Conservation (phyloP, 257 asterid genomes). For the Salvia hispanica region DNA sequence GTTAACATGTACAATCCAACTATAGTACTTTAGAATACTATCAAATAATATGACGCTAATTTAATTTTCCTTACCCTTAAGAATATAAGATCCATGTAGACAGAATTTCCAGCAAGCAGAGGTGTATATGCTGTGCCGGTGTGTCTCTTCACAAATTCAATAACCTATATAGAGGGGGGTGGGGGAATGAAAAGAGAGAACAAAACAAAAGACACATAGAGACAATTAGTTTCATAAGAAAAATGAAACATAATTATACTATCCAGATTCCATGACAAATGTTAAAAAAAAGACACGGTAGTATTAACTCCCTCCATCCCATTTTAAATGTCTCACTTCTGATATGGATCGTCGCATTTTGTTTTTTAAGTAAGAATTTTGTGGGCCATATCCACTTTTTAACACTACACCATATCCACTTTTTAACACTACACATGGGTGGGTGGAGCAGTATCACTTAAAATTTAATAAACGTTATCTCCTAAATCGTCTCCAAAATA, state of each 20-base stretch:
- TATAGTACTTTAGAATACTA: neutral
- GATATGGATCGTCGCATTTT: no score
- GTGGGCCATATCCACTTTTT: no score
- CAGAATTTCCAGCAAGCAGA: conserved; percentile 88
- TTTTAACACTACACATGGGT: no score
- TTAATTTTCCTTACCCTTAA: conserved; percentile 61
- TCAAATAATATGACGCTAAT: neutral
- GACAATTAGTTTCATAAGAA: conserved; percentile 8
- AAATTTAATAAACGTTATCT: no score
- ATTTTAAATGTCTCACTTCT: no score
- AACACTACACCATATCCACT: no score
- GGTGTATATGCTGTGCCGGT: conserved; percentile 56
- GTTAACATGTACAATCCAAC: neutral
- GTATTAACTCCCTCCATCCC: no score
- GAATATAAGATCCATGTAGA: conserved; percentile 76
- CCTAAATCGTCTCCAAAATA: no score
- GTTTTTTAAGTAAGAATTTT: no score
- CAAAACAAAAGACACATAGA: neutral
- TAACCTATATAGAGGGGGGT: conserved; percentile 54
- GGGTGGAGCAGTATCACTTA: no score
- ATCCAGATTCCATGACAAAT: neutral
- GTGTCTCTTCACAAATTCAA: conserved; percentile 75
- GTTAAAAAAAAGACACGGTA: neutral
- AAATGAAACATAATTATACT: neutral
- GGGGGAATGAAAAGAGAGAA: neutral